phyloP scores from a whole-genome alignment of 2,329 filamentous ascomycete genomes.

The Claviceps sp. region DNA sequence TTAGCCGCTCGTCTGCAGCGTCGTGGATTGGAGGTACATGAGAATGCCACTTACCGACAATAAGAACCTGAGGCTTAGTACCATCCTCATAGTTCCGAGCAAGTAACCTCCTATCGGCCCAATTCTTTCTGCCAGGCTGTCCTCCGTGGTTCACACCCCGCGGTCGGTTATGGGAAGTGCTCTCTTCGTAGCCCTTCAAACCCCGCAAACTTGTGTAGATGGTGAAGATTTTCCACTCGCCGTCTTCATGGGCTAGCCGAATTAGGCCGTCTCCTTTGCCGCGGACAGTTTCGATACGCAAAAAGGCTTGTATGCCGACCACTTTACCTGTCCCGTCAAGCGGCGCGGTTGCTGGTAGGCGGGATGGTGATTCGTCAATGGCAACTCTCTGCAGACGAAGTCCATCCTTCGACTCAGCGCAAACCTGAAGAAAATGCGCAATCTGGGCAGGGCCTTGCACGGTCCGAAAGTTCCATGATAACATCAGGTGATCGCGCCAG shows the following conservation, averaged over 20 bases:
- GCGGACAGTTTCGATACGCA: slow-evolving; percentile 37
- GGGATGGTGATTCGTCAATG: slow-evolving; percentile 30
- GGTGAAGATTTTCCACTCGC: slow-evolving; percentile 47
- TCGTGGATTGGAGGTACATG: neutral
- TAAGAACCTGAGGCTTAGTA: slow-evolving; percentile 41
- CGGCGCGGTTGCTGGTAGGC: slow-evolving; percentile 27
- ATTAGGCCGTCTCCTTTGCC: slow-evolving; percentile 44
- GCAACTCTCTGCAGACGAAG: slow-evolving; percentile 29
- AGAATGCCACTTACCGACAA: slow-evolving; percentile 37
- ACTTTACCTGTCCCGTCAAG: slow-evolving; percentile 37
- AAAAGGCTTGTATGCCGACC: slow-evolving; percentile 42
- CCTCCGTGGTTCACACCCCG: slow-evolving; percentile 43
- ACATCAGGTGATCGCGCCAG: slow-evolving; percentile 45
- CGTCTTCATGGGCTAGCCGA: slow-evolving; percentile 30
- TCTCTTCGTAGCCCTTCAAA: slow-evolving; percentile 41
- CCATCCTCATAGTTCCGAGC: slow-evolving; percentile 33
- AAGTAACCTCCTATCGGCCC: slow-evolving; percentile 37
- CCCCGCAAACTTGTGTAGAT: slow-evolving; percentile 46
- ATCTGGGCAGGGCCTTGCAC: slow-evolving; percentile 30
- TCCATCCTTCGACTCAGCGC: slow-evolving; percentile 19
- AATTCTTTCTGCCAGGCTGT: slow-evolving; percentile 41
- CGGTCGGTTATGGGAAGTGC: slow-evolving; percentile 30
- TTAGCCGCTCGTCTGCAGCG: neutral
- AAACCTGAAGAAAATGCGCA: slow-evolving; percentile 21
- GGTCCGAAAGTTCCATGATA: slow-evolving; percentile 43